A percentile compares a stretch with the other conserved stretches of the same genome.
phyloP scores from a whole-genome alignment of 257 asterid species.

The Solanum ossicruentum region DNA sequence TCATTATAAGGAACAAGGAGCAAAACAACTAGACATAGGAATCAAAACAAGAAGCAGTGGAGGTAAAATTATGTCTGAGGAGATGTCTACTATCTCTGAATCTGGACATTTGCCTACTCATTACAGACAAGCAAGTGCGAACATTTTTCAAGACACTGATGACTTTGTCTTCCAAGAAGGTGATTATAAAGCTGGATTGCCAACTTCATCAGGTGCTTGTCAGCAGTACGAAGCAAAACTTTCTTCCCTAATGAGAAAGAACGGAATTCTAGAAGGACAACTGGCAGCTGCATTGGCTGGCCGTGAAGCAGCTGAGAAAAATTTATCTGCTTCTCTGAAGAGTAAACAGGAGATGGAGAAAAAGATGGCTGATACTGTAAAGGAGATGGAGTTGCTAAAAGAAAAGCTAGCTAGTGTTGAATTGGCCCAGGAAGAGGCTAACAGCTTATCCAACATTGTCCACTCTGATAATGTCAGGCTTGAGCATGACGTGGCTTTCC shows the following conservation, averaged over 20 bases:
- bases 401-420: conserved; percentile 76
- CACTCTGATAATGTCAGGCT: conserved; percentile 95
- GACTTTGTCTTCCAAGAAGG: conserved; percentile 35
- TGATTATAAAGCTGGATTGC: conserved; percentile 42
- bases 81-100: conserved; percentile 24
- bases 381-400: conserved; percentile 74
- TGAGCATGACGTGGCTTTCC: conserved; percentile 95
- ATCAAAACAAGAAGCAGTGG: conserved; percentile 18
- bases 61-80: conserved; percentile 32
- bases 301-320: conserved; percentile 70
- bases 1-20: conserved; percentile 47
- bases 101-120: conserved; percentile 26
- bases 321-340: conserved; percentile 41
- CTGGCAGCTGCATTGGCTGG: conserved; percentile 52
- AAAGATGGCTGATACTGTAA: conserved; percentile 44
- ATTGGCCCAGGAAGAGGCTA: conserved; percentile 84
- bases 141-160: conserved; percentile 33
- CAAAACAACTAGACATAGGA: conserved; percentile 33
- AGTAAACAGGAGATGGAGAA: conserved; percentile 68
- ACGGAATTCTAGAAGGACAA: conserved; percentile 66
- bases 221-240: conserved; percentile 65
- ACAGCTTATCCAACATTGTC: conserved; percentile 73
- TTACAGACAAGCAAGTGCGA: conserved; percentile 44
- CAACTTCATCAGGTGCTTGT: conserved; percentile 33
- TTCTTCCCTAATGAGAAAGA: conserved; percentile 48